These are phyloP conservation scores for Alternaria ventricosa DNA, from an alignment of 2,329 filamentous ascomycete species.

Conservation along the genomic window DNA sequence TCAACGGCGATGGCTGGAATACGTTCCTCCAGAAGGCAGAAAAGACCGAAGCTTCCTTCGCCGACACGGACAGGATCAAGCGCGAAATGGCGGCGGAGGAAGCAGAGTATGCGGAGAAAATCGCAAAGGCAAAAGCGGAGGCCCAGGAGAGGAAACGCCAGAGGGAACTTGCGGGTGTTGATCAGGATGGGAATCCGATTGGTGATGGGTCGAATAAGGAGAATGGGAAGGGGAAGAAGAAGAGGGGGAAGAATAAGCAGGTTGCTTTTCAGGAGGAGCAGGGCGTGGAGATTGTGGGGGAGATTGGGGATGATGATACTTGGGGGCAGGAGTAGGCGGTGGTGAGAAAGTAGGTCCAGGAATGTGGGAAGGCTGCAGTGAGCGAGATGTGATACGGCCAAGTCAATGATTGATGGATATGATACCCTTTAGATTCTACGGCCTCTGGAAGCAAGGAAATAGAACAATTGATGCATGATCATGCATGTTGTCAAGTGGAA, in stretches of 20 bases:
- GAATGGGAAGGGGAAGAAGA: constrained; percentile 38
- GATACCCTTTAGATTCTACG: constrained; percentile 6
- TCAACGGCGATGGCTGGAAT: constrained; percentile 45
- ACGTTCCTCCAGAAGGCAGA: constrained; percentile 46
- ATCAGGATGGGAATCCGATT: constrained; percentile 29
- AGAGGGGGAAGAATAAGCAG: constrained; percentile 38
- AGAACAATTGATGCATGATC: not conserved
- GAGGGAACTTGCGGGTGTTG: constrained; percentile 32
- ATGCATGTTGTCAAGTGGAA: not conserved
- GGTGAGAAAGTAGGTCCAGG: not conserved
- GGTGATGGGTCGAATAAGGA: constrained; percentile 27
- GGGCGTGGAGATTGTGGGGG: constrained; percentile 40
- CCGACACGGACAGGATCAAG: constrained; percentile 44
- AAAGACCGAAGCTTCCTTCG: constrained; percentile 46
- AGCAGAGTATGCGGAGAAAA: constrained; percentile 40
- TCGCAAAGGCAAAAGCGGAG: constrained; percentile 44
- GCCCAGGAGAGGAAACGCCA: constrained; percentile 47
- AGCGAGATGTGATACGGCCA: not conserved
- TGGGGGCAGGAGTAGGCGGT: constrained; percentile 25
- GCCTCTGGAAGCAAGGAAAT: not conserved
- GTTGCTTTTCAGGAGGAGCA: constrained; percentile 36
- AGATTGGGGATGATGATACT: constrained; percentile 36
- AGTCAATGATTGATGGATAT: not conserved
- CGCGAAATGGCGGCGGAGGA: constrained; percentile 34
- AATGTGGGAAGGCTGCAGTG: not conserved